Base-by-base conservation (phyloP, 2,329 filamentous ascomycete species). In the Penicillium sp. region DNA sequence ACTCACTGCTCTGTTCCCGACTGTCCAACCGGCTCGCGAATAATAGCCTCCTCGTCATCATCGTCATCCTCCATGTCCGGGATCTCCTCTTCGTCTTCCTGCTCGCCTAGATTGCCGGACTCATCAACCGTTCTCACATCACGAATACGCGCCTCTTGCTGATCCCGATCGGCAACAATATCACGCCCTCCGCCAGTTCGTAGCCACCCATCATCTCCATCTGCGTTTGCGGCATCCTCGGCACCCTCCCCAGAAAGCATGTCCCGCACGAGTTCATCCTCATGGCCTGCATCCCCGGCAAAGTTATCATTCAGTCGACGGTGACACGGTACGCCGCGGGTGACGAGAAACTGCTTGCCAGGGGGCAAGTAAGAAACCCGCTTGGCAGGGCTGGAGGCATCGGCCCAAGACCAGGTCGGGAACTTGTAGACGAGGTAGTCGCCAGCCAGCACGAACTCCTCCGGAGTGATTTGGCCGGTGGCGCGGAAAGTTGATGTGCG, bases 351-450 rank as follows among this genome's bases (percentile, higher is more conserved):
- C 76, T 98, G 93, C 72, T 97, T 98, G 36, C 86, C 87, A 0
- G 82, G 71, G 1, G 93, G 93, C 3, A 98, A 80, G 62, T 94
- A 87, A 51, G 75, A 73, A 39, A 87, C 86, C 49, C 89, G 84
- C 65, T 88, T 87, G 47, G 80, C 77, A 1, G 83, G 79, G n/a
- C 83, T 81, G 39, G 91, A 86, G 53, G 91, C 90, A 58, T 93
- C 87, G 51, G 86, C 83, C 93, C 93, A 98, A 34, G 87, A 86
- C 93, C 93, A 98, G 43, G 91, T 94, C 7, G 91, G 93, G 71
- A 98, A 98, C 74, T 96, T 97, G 81, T 94, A 95, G 60, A 95
- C 90, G 25, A 98, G 82, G 66, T 97, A 98, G 73, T 98, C 93
- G 57, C 93, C 93, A 3, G 93, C 93, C 3, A 86, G 84, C 35